Conservation (phyloP, 306 rosid species). For the Hippophae gyantsensis region DNA sequence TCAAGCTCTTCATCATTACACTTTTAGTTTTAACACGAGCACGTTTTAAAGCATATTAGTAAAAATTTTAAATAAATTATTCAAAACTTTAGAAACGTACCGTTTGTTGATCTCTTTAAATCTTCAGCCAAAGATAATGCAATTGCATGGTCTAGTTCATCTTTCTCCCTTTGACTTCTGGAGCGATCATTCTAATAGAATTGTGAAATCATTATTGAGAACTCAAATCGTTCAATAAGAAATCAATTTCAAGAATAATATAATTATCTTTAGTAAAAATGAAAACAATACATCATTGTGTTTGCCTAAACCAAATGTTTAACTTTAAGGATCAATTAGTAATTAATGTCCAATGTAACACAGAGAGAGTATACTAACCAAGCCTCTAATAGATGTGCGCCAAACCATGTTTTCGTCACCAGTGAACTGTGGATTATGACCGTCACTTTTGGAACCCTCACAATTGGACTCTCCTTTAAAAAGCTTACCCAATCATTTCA, state of each 20-base stretch:
- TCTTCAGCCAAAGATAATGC: constrained; percentile 64
- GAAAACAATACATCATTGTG: no score
- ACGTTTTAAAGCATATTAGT: no score
- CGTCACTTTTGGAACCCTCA: constrained; percentile 25
- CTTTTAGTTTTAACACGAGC: no score
- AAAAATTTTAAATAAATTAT: not conserved
- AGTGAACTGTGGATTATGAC: constrained; percentile 44
- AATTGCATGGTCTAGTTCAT: constrained; percentile 61
- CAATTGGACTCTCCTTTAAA: constrained; percentile 55
- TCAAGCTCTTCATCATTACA: constrained; percentile 36
- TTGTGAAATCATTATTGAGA: constrained; percentile 12
- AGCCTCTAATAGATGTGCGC: constrained; percentile 54
- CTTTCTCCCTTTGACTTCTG: constrained; percentile 69
- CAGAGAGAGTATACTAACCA: constrained; percentile 31
- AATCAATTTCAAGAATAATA: no score
- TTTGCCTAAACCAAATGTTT: no score
- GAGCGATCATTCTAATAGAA: constrained; percentile 55
- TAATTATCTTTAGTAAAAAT: no score
- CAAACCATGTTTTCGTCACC: constrained; percentile 63
- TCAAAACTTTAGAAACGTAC: constrained; percentile 24
- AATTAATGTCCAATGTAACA: no score
- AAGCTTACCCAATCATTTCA: constrained; percentile 86
- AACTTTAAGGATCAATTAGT: no score
- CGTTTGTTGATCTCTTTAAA: constrained; percentile 43
- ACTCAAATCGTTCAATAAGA: not conserved